Evolutionary conservation across 352 stramenopile species (phyloP), one percentile per base, ranked within the genome.

Genomic region (Pythium coloratum): DNA sequence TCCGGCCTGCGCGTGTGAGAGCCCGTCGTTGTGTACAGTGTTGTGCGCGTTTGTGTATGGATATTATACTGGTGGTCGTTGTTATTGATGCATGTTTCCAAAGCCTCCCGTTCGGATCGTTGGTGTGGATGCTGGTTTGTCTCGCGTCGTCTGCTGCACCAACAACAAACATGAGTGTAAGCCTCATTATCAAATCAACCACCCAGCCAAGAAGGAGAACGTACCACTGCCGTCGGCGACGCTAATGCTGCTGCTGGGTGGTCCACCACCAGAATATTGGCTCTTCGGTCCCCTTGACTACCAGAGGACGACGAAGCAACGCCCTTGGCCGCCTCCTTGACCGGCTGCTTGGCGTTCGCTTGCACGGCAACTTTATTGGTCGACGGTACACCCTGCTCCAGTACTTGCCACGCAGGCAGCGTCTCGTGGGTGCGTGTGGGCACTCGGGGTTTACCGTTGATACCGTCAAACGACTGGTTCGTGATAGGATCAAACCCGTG

Each of bases 401-500:
- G 73, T 1, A 81, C 76, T 62, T 83, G 68, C 83, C 81, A 91
- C 0, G 74, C 70, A 0, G 72, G 66, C 10, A 80, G 64, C 4
- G 73, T 32, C 50, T 72, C 66, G n/a, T 89, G 76, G 10, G 82
- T 90, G 20, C 81, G 67, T 28, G 77, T 76, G 16, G 81, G 62
- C 51, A 82, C 66, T 14, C 69, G 79, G 1, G 65, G 42, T 55
- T 91, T 90, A 13, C 77, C 71, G 24, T 84, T 58, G 64, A 77
- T 71, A 1, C 84, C 84, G 1, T 71, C 66, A 26, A 84, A 91
- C 3, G 73, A 54, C 34, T 90, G 69, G 62, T 92, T 90, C 0
- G 84, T 84, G 40, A 92, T 70, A 20, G 84, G 80, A 30, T 92
- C 79, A 42, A 81, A 91, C 50, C 82, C 81, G 54, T 92, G 84